Evolutionary conservation across 148 eudicot species (phyloP).

Genomic region (Amaranthus hypochondriacus): DNA sequence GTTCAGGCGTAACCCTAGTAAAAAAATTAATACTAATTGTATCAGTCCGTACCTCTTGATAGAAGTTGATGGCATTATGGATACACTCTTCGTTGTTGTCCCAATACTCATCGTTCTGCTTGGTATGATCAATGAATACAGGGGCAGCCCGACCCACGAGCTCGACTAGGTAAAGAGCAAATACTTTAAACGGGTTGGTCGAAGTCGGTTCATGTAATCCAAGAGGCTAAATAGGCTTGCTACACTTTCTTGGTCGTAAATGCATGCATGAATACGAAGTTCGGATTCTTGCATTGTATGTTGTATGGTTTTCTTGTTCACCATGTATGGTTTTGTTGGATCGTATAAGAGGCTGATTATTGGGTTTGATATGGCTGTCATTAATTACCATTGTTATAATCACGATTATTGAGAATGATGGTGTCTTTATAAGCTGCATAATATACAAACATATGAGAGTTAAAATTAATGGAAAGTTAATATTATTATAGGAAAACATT

Average conservation of each 20-base stretch:
- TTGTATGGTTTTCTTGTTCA: slow-evolving; percentile 74
- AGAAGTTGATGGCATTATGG: slow-evolving; percentile 49
- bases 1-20: too few species aligned
- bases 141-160: slow-evolving; percentile 68
- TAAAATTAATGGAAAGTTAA: too few species aligned
- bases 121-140: slow-evolving; percentile 61
- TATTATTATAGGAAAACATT: too few species aligned
- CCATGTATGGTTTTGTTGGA: slow-evolving; percentile 82
- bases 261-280: slow-evolving; percentile 48
- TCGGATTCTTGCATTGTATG: slow-evolving; percentile 55
- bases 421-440: slow-evolving; percentile 48
- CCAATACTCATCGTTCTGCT: slow-evolving; percentile 34
- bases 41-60: slow-evolving; percentile 2
- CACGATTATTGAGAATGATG: slow-evolving; percentile 64
- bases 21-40: too few species aligned
- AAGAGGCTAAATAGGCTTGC: slow-evolving; percentile 50
- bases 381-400: slow-evolving; percentile 26
- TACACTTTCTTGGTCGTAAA: slow-evolving; percentile 55
- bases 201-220: slow-evolving; percentile 49
- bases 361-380: slow-evolving; percentile 59
- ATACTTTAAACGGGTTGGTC: slow-evolving; percentile 38
- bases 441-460: too few species aligned
- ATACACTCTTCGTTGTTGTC: slow-evolving; percentile 33
- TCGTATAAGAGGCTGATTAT: slow-evolving; percentile 61
- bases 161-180: slow-evolving; percentile 61